Evolutionary conservation across 306 rosid genomes (phyloP).

Genomic region (Medicago arabica): DNA sequence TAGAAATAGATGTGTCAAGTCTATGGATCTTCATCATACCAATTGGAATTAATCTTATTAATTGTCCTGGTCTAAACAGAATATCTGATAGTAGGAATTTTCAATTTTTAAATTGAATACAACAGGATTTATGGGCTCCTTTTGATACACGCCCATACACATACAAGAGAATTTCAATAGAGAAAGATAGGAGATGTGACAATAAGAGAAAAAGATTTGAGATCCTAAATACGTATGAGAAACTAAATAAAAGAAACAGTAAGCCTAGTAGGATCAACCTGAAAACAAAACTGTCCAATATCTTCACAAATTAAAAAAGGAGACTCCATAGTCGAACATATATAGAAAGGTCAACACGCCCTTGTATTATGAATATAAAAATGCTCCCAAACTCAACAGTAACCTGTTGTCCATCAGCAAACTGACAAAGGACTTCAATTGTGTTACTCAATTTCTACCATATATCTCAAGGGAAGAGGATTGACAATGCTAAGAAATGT

Average conservation of each 20-base stretch:
- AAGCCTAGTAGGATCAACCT: slow-evolving; percentile 9
- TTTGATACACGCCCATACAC: neutral
- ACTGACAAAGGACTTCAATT: slow-evolving; percentile 9
- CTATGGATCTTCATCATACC: slow-evolving; percentile 11
- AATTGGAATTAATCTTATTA: neutral
- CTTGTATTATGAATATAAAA: neutral
- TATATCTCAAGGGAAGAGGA: neutral
- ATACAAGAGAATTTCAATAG: slow-evolving; percentile 6
- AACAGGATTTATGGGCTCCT: slow-evolving; percentile 10
- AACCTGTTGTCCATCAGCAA: slow-evolving; percentile 13
- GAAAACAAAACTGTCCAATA: neutral
- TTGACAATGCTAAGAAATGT: slow-evolving; percentile 5
- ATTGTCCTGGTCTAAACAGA: slow-evolving; percentile 1
- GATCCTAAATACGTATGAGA: slow-evolving; percentile 10
- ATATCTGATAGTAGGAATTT: neutral
- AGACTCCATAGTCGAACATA: neutral
- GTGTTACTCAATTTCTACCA: slow-evolving; percentile 20
- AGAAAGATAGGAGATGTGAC: slow-evolving; percentile 11
- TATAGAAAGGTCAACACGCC: neutral
- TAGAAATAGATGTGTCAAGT: neutral
- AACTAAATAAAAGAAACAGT: neutral
- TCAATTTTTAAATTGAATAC: neutral
- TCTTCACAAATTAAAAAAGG: neutral
- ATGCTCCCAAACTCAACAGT: slow-evolving; percentile 4
- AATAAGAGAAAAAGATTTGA: slow-evolving; percentile 1